Evolutionary conservation across 202 grass and related monocot species (phyloP).

Genomic region (Musa balbisiana): DNA sequence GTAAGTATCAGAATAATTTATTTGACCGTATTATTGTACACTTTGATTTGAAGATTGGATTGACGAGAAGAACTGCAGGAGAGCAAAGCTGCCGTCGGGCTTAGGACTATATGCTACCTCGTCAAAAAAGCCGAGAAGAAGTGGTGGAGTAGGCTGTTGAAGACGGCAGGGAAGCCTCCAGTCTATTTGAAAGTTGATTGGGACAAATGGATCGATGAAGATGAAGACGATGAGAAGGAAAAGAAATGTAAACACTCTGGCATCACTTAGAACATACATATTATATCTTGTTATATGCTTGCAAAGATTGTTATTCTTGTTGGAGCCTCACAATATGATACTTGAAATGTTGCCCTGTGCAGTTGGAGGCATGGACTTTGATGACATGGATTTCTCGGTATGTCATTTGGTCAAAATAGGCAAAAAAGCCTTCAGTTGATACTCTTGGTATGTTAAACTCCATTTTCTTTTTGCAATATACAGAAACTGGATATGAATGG

Average conservation of each 20-base stretch:
- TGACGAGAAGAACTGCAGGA: constrained; percentile 38
- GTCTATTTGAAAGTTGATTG: constrained; percentile 76
- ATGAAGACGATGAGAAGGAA: constrained; percentile 44
- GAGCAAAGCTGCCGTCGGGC: constrained; percentile 53
- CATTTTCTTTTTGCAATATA: constrained; percentile 12
- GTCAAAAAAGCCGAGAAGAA: constrained; percentile 57
- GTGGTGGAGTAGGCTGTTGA: constrained; percentile 70
- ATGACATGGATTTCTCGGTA: constrained; percentile 86
- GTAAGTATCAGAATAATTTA: constrained; percentile 24
- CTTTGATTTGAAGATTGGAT: background rate
- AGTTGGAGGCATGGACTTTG: constrained; percentile 32
- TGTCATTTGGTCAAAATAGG: constrained; percentile 7
- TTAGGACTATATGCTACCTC: constrained; percentile 63
- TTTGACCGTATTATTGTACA: background rate
- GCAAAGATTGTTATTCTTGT: background rate
- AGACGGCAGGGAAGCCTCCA: constrained; percentile 50
- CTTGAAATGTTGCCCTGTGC: constrained; percentile 25
- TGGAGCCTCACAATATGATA: background rate
- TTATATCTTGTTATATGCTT: background rate
- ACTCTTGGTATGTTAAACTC: background rate
- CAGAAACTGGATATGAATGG: constrained; percentile 72
- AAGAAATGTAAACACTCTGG: constrained; percentile 34
- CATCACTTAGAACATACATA: background rate
- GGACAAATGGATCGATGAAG: constrained; percentile 78
- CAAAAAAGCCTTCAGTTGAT: constrained; percentile 18